Evolutionary conservation across 352 stramenopile genomes (phyloP).

Genomic region (Pythium volutum): DNA sequence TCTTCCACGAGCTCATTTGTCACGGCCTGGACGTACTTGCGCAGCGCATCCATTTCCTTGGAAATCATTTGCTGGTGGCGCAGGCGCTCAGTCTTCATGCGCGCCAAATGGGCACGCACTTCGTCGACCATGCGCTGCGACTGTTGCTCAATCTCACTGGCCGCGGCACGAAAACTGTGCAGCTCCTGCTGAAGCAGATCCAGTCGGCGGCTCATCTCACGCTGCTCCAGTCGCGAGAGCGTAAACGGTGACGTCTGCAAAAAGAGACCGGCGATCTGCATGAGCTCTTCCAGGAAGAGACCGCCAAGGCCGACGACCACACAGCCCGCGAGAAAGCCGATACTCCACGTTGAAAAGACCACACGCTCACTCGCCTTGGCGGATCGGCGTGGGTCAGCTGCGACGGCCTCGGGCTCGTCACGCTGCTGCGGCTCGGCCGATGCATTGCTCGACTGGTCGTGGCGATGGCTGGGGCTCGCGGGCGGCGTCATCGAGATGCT

Average conservation of each 20-base stretch:
- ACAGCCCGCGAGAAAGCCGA: conserved; percentile 41
- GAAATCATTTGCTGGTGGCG: conserved; percentile 58
- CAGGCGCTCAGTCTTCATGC: conserved; percentile 48
- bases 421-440: not conserved
- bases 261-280: conserved; percentile 33
- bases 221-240: conserved; percentile 21
- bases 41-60: conserved; percentile 63
- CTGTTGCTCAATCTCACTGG: conserved; percentile 49
- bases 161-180: conserved; percentile 40
- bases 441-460: not conserved
- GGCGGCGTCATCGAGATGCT: conserved; percentile 31
- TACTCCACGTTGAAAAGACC: conserved; percentile 40
- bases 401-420: not conserved
- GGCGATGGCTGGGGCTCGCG: conserved; percentile 11
- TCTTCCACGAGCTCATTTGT: conserved; percentile 57
- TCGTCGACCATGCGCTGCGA: conserved; percentile 56
- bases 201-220: conserved; percentile 44
- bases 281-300: conserved; percentile 55
- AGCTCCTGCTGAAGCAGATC: conserved; percentile 52
- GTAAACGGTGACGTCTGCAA: conserved; percentile 26
- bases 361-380: not conserved
- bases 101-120: conserved; percentile 38
- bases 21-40: conserved; percentile 40
- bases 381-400: not conserved
- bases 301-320: conserved; percentile 40